Evolutionary conservation across 108 stramenopile genomes (phyloP).

Genomic region (Seminavis robusta): DNA sequence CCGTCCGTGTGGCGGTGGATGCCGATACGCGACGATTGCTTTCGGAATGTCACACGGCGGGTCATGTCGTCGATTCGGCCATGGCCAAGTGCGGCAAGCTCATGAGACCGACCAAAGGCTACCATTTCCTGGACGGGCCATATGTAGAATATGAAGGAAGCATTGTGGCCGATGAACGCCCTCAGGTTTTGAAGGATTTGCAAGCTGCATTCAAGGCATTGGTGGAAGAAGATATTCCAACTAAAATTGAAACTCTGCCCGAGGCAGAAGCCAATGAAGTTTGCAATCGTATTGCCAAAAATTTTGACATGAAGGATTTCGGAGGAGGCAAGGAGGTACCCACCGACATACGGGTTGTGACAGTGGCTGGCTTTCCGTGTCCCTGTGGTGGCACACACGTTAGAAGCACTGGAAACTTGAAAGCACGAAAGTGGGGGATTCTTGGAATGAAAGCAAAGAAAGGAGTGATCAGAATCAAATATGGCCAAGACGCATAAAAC

Average conservation of each 20-base stretch:
- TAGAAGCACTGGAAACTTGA: constrained; percentile 44
- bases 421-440: constrained; percentile 59
- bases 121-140: constrained; percentile 85
- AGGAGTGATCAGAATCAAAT: constrained; percentile 65
- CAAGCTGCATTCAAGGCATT: constrained; percentile 51
- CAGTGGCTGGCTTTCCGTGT: constrained; percentile 66
- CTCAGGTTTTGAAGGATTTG: constrained; percentile 32
- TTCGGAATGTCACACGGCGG: constrained; percentile 84
- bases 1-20: constrained; percentile 54
- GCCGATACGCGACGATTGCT: constrained; percentile 40
- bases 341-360: constrained; percentile 52
- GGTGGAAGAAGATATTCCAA: constrained; percentile 54
- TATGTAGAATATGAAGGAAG: constrained; percentile 74
- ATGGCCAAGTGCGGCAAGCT: constrained; percentile 53
- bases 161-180: constrained; percentile 39
- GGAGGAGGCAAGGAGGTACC: constrained; percentile 24
- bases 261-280: constrained; percentile 37
- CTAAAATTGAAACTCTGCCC: constrained; percentile 47
- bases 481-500: constrained; percentile 44
- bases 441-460: constrained; percentile 69
- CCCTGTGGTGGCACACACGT: constrained; percentile 84
- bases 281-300: constrained; percentile 40
- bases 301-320: constrained; percentile 36
- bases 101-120: constrained; percentile 63
- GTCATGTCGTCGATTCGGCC: constrained; percentile 84